These are phyloP conservation scores for Spergularia azorica DNA, from an alignment of 179 eudicot species.

Conservation along the genomic window DNA sequence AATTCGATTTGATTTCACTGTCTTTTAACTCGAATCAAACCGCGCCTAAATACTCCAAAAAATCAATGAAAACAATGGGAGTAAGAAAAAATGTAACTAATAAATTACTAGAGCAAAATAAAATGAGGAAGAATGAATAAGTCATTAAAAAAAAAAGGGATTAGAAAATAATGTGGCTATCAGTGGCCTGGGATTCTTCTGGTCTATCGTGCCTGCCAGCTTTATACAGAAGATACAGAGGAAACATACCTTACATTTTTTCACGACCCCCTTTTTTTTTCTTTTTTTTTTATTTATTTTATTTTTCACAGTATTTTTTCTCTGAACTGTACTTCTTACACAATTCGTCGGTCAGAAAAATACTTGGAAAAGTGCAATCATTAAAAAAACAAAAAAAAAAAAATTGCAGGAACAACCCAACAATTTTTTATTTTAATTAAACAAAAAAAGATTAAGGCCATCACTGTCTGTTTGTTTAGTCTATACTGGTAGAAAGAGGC, in stretches of 20 bases:
- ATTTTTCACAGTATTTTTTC: neutral
- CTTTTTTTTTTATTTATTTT: neutral
- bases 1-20: too few species aligned
- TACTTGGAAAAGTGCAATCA: neutral
- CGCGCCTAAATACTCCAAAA: too few species aligned
- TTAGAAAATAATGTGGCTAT: too few species aligned
- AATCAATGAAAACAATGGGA: too few species aligned
- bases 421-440: neutral
- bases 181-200: conserved; percentile 62
- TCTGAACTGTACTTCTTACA: neutral
- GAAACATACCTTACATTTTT: neutral
- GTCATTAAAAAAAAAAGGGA: too few species aligned
- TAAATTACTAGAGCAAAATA: neutral
- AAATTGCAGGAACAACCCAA: neutral
- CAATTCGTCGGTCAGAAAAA: conserved; percentile 29
- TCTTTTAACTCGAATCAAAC: too few species aligned
- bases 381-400: neutral
- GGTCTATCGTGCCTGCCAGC: conserved; percentile 67
- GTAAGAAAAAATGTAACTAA: too few species aligned
- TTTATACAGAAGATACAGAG: conserved; percentile 29
- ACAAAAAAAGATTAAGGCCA: conserved; percentile 23
- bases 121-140: neutral
- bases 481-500: conserved; percentile 19
- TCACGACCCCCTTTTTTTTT: neutral
- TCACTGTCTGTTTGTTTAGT: conserved; percentile 30